These are phyloP conservation scores for Cotoneaster glaucophyllus DNA, from an alignment of 306 rosid species.

Conservation along the genomic window DNA sequence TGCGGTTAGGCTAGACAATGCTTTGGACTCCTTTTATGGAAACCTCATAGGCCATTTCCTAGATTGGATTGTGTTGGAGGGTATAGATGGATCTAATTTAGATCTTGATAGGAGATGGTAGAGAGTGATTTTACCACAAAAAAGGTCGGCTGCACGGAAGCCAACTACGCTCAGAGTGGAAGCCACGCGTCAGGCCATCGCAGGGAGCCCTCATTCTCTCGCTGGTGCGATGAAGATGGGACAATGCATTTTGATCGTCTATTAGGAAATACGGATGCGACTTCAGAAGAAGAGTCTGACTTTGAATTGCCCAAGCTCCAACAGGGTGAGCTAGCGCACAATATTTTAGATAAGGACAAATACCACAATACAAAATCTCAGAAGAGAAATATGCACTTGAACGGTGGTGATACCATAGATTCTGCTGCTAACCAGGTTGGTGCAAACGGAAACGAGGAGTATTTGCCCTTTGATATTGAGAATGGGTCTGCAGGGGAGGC, in stretches of 20 bases:
- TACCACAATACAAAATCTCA: conserved; percentile 27
- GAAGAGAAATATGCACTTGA: conserved; percentile 39
- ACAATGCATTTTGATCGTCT: conserved; percentile 30
- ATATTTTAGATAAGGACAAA: conserved; percentile 31
- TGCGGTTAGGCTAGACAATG: conserved; percentile 16
- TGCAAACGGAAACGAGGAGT: conserved; percentile 43
- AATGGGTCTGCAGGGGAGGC: conserved; percentile 34
- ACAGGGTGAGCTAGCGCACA: conserved; percentile 34
- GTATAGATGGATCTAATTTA: conserved; percentile 29
- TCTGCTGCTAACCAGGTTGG: conserved; percentile 37
- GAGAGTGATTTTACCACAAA: conserved; percentile 41
- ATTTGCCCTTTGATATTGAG: conserved; percentile 63
- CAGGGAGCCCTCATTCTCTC: conserved; percentile 65
- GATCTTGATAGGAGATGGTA: conserved; percentile 49
- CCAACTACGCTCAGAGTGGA: conserved; percentile 22
- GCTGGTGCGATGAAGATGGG: conserved; percentile 63
- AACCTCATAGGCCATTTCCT: conserved; percentile 19
- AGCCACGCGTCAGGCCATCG: conserved; percentile 33
- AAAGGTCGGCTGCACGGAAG: conserved; percentile 26
- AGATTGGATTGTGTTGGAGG: conserved; percentile 14
- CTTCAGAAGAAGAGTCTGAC: conserved; percentile 46
- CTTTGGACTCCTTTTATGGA: conserved; percentile 16
- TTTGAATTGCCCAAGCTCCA: conserved; percentile 51
- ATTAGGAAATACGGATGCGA: conserved; percentile 30
- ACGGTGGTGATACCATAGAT: conserved; percentile 38